Evolutionary conservation across 2,329 filamentous ascomycete genomes (phyloP).

Genomic region (Zelopaecilomyces penicillatus): DNA sequence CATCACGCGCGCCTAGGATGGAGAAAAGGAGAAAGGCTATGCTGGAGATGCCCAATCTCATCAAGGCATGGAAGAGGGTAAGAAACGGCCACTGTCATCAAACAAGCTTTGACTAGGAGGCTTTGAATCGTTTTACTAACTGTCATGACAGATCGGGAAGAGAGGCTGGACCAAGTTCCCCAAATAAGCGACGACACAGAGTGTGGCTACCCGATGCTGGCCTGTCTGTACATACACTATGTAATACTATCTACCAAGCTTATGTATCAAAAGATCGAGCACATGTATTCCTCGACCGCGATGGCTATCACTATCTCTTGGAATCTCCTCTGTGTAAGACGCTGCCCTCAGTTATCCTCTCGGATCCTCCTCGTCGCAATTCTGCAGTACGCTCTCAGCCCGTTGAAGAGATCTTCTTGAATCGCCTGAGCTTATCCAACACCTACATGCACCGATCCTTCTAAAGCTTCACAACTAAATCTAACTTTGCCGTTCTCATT

Average conservation of each 20-base stretch:
- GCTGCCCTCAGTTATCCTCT: too few species aligned
- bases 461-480: too few species aligned
- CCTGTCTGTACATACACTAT: conserved; percentile 22
- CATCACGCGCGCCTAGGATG: conserved; percentile 45
- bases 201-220: not conserved
- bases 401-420: too few species aligned
- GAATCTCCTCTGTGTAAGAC: too few species aligned
- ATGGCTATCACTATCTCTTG: not conserved
- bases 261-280: conserved; percentile 6
- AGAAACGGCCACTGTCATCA: conserved; percentile 17
- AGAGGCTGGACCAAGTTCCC: conserved; percentile 50
- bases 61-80: conserved; percentile 90
- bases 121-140: conserved; percentile 23
- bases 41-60: conserved; percentile 87
- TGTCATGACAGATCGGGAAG: conserved; percentile 39
- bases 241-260: conserved; percentile 25
- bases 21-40: conserved; percentile 87
- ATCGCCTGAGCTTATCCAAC: too few species aligned
- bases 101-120: too few species aligned
- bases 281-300: not conserved
- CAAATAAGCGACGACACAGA: conserved; percentile 31
- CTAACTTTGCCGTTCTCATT: too few species aligned
- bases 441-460: too few species aligned
- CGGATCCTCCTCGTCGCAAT: too few species aligned
- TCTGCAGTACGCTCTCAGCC: too few species aligned